Evolutionary conservation across 2,329 filamentous ascomycete species (phyloP), one percentile per base, ranked within the genome.

Genomic region (Ophiostoma ips): DNA sequence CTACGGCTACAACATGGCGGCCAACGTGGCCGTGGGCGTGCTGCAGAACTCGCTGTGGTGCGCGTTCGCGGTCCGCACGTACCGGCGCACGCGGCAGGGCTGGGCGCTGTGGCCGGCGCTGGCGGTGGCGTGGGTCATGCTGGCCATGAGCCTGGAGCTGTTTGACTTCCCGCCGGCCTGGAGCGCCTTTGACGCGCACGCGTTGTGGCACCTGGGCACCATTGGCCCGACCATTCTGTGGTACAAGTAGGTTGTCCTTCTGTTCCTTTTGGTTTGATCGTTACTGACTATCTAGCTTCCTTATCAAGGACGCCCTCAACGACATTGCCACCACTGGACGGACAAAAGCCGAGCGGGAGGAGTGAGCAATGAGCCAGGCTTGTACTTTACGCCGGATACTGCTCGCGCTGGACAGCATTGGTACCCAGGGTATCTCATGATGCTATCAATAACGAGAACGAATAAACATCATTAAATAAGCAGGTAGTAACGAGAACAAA

Each of bases 1-100:
- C 65, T 98, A 98, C 64, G 84, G 83, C 5, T 98, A 98, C 69
- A 98, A 98, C 64, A 96, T 98, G 88, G 80, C 84, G 1, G 92
- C 89, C 48, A 98, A 96, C 60, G 85, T 98, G 18, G 79, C 76
- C 3, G 77, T 84, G 11, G 92, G 92, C 3, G 71, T 88, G 37
- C 64, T 89, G 5, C 83, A 88, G 62, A 95, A 96, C 60, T 48
- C 81, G 4, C 68, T 96, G 52, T 96, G 92, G 92, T 85, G 75
- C 40, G 84, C 77, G 65, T 95, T 94, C 66, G 89, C 84, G 62
- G 77, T 84, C 58, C 69, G 70, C 56, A 76, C 82, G 58, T 96
- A 90, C 66, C 71, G 73, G 55, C 79, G 79, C 64, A 77, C 83
- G 16, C 77, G 79, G 43, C 77, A 82, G 55, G 66, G 73, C 16